Conservation (phyloP, 208 protist genomes). For the Leishmania major region DNA sequence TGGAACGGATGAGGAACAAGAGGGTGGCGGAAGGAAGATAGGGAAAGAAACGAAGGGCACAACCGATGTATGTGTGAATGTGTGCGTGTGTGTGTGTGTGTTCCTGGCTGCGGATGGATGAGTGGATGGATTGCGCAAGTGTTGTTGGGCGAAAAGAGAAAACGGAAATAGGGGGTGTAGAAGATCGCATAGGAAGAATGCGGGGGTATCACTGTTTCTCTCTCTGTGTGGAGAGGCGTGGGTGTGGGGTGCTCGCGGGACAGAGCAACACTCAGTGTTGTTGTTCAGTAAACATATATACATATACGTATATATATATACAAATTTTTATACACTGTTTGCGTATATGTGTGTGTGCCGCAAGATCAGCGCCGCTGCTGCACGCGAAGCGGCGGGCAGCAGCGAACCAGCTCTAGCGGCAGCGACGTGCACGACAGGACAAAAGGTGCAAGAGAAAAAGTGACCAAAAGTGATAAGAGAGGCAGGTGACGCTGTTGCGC, state of each 20-base stretch:
- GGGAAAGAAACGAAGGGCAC: background rate
- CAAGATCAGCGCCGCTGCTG: background rate
- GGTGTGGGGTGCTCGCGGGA: no score
- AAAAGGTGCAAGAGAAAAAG: background rate
- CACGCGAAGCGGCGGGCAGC: background rate
- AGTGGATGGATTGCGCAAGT: background rate
- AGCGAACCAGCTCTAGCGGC: background rate
- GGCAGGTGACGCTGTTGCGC: background rate
- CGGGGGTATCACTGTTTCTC: no score
- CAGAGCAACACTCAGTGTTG: no score
- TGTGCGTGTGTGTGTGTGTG: background rate
- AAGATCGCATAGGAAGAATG: no score
- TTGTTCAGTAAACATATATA: no score
- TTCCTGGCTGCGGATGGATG: background rate
- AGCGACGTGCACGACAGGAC: background rate
- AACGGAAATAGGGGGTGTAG: no score
- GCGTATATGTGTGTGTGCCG: background rate
- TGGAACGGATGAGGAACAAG: no score
- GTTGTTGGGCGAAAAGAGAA: no score
- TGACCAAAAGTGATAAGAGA: background rate
- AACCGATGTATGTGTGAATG: background rate
- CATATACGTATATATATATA: no score
- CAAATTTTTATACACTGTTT: background rate
- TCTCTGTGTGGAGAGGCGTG: no score
- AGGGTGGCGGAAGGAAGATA: background rate